These are phyloP conservation scores for Fusarium miscanthi DNA, from an alignment of 2,329 filamentous ascomycete species.

Conservation along the genomic window DNA sequence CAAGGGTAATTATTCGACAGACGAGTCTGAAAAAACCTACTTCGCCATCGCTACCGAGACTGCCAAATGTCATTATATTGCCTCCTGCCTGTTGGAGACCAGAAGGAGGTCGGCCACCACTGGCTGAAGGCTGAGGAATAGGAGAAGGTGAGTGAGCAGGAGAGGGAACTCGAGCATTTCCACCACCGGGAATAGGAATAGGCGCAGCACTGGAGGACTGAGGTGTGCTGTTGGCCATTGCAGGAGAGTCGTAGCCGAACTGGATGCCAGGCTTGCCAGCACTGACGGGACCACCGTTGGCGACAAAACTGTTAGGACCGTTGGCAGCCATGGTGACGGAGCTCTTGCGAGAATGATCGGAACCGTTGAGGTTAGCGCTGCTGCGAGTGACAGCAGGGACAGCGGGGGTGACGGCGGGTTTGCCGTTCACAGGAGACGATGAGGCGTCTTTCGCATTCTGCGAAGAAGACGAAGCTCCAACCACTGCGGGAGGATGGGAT, in stretches of 20 bases:
- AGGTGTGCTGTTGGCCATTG: conserved; percentile 74
- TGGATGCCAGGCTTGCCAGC: conserved; percentile 74
- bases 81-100: conserved; percentile 74
- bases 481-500: conserved; percentile 64
- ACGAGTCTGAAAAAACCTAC: conserved; percentile 59
- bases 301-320: conserved; percentile 77
- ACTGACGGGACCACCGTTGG: conserved; percentile 76
- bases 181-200: conserved; percentile 70
- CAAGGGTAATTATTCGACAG: background rate
- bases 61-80: conserved; percentile 80
- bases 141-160: conserved; percentile 91
- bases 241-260: conserved; percentile 83
- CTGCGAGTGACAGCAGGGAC: conserved; percentile 74
- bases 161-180: conserved; percentile 78
- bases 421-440: conserved; percentile 87
- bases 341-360: conserved; percentile 83
- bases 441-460: conserved; percentile 72
- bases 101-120: conserved; percentile 87
- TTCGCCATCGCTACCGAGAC: conserved; percentile 82
- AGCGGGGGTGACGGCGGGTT: conserved; percentile 75
- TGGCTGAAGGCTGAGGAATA: conserved; percentile 87
- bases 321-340: conserved; percentile 93
- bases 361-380: conserved; percentile 75
- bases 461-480: conserved; percentile 63
- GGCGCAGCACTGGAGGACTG: conserved; percentile 66